Conservation (phyloP, 1,139 yeast genomes). For the Hansenula sp. region DNA sequence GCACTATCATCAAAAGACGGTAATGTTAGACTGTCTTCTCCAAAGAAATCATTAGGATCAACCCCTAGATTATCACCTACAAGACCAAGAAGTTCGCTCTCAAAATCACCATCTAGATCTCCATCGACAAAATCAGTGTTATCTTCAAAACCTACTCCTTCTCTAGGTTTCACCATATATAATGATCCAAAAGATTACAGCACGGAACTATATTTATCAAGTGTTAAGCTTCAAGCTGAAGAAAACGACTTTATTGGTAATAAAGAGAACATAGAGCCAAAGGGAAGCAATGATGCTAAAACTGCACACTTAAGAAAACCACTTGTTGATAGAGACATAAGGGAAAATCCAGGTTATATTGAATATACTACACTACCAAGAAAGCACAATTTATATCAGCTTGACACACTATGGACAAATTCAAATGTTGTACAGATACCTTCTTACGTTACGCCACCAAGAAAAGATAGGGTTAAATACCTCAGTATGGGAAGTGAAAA, state of each 20-base stretch:
- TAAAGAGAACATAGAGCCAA: constrained; percentile 16
- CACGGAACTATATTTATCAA: constrained; percentile 11
- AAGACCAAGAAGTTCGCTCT: constrained; percentile 3
- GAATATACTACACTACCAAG: constrained; percentile 7
- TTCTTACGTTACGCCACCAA: constrained; percentile 22
- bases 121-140: background rate
- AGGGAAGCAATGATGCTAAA: no score
- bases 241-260: constrained; percentile 15
- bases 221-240: constrained; percentile 9
- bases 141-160: background rate
- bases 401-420: constrained; percentile 15
- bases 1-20: constrained; percentile 20
- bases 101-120: constrained; percentile 6
- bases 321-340: constrained; percentile 12
- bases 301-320: constrained; percentile 7
- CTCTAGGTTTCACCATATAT: constrained; percentile 18
- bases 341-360: constrained; percentile 13
- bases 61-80: constrained; percentile 11
- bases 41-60: constrained; percentile 1
- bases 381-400: constrained; percentile 5
- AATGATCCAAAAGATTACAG: constrained; percentile 19
- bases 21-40: constrained; percentile 14
- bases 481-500: constrained; percentile 11
- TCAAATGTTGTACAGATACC: constrained; percentile 13
- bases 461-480: constrained; percentile 15